Evolutionary conservation across 2,329 filamentous ascomycete genomes (phyloP).

Genomic region (Cladorrhinum sp.): DNA sequence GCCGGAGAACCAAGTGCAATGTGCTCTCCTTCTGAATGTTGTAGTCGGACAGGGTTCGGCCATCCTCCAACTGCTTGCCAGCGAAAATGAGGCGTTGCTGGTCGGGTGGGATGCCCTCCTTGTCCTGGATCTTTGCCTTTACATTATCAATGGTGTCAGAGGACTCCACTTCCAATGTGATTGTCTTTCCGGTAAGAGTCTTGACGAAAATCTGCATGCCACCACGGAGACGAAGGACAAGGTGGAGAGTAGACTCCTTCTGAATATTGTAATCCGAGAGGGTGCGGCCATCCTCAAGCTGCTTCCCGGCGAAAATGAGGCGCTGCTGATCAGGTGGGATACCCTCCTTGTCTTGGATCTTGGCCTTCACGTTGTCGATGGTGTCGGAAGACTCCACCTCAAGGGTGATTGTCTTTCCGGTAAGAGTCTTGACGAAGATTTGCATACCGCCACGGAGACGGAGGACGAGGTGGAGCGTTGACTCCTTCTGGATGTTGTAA

Average conservation of each 20-base stretch:
- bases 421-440: slow-evolving; percentile 80
- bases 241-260: slow-evolving; percentile 82
- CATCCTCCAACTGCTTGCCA: slow-evolving; percentile 90
- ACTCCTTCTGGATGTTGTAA: slow-evolving; percentile 61
- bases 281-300: slow-evolving; percentile 90
- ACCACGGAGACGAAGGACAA: slow-evolving; percentile 83
- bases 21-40: slow-evolving; percentile 95
- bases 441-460: slow-evolving; percentile 66
- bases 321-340: slow-evolving; percentile 96
- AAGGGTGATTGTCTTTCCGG: slow-evolving; percentile 90
- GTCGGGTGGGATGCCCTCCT: slow-evolving; percentile 91
- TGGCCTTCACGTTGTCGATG: slow-evolving; percentile 94
- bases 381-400: slow-evolving; percentile 88
- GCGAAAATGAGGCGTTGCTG: slow-evolving; percentile 93
- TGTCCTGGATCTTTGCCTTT: slow-evolving; percentile 89
- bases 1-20: slow-evolving; percentile 74
- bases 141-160: slow-evolving; percentile 93
- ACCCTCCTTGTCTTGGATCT: slow-evolving; percentile 97
- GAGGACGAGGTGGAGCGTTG: slow-evolving; percentile 71
- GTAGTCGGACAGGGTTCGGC: slow-evolving; percentile 87
- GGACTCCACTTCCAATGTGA: slow-evolving; percentile 86
- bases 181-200: slow-evolving; percentile 88
- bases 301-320: slow-evolving; percentile 93
- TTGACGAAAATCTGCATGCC: slow-evolving; percentile 90
- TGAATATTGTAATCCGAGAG: slow-evolving; percentile 94